A percentile compares a stretch with the other conserved stretches of the same genome.
Evolutionary conservation across 192 early-diverging fungal species (phyloP).

Genomic region (Umbelopsis vinacea): DNA sequence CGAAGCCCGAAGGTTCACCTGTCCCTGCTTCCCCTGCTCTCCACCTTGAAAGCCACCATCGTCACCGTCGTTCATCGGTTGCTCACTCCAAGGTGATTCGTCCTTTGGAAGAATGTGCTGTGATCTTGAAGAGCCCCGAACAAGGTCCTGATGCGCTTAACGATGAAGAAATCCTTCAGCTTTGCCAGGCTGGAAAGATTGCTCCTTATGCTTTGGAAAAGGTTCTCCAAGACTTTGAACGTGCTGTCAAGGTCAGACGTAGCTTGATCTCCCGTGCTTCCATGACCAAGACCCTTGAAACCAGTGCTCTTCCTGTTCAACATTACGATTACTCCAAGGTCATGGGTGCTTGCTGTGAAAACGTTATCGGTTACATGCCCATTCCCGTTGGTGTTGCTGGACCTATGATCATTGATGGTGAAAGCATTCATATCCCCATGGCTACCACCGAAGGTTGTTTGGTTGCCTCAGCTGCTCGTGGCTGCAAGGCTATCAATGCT

Average conservation of each 20-base stretch:
- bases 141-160: slow-evolving; percentile 45
- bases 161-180: slow-evolving; percentile 78
- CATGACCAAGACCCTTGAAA: slow-evolving; percentile 64
- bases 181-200: slow-evolving; percentile 75
- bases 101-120: slow-evolving; percentile 48
- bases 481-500: slow-evolving; percentile 92
- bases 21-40: slow-evolving; percentile 14
- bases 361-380: slow-evolving; percentile 93
- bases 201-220: slow-evolving; percentile 91
- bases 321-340: slow-evolving; percentile 91
- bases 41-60: slow-evolving; percentile 2
- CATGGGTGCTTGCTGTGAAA: slow-evolving; percentile 93
- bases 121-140: slow-evolving; percentile 47
- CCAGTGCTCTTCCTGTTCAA: slow-evolving; percentile 73
- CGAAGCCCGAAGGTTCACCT: slow-evolving; percentile 35
- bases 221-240: slow-evolving; percentile 71
- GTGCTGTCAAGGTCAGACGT: slow-evolving; percentile 86
- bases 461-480: slow-evolving; percentile 89
- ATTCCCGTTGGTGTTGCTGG: slow-evolving; percentile 91
- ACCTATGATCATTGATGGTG: slow-evolving; percentile 82
- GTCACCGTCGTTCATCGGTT: slow-evolving; percentile 11
- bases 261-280: slow-evolving; percentile 73
- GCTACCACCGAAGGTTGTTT: slow-evolving; percentile 93
- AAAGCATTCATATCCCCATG: slow-evolving; percentile 88
- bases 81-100: slow-evolving; percentile 31